Evolutionary conservation across 2,329 filamentous ascomycete genomes (phyloP).

Genomic region (Sarocladium oryzae): DNA sequence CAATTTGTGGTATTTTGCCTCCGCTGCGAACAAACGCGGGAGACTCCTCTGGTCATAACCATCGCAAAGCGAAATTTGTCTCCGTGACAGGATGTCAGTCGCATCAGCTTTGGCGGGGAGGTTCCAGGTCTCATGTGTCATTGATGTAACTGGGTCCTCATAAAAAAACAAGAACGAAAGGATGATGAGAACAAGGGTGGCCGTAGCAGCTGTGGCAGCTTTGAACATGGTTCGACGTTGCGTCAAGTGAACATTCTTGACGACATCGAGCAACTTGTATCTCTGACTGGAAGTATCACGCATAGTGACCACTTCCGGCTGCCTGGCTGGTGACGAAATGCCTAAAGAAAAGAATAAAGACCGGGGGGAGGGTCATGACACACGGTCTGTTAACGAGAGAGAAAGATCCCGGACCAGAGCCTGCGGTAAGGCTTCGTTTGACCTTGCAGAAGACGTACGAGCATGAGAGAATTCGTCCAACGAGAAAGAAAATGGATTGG

Average conservation of each 20-base stretch:
- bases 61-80: not conserved
- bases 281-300: not conserved
- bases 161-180: not conserved
- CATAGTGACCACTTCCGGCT: not conserved
- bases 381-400: no score
- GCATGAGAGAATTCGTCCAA: no score
- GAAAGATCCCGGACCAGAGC: no score
- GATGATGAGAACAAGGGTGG: not conserved
- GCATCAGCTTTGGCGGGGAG: not conserved
- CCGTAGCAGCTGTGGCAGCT: not conserved
- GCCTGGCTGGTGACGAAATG: no score
- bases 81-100: not conserved
- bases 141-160: not conserved
- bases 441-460: no score
- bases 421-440: no score
- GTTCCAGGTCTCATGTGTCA: not conserved
- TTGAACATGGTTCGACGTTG: not conserved
- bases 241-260: not conserved
- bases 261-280: not conserved
- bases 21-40: not conserved
- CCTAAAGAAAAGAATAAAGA: no score
- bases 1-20: constrained; percentile 34
- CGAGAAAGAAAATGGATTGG: no score
- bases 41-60: not conserved
- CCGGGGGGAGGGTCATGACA: no score